Percentiles rank a stretch among this genome's conserved stretches.
These are phyloP conservation scores for Kodamaea fukazawae DNA, from an alignment of 805 yeast genomes.

Conservation along the genomic window DNA sequence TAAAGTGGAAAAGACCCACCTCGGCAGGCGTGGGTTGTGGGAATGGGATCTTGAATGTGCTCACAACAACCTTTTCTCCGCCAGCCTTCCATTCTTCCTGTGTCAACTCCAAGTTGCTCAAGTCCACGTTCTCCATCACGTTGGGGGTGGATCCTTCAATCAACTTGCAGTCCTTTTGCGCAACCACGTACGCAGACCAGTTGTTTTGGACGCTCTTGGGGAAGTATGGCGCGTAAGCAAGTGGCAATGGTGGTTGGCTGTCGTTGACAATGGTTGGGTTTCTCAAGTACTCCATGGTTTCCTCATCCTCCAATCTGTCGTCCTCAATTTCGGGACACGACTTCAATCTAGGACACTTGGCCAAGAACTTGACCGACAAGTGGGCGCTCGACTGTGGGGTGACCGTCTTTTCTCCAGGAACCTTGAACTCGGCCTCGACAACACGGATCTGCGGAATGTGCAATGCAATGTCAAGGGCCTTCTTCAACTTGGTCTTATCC, in stretches of 20 bases:
- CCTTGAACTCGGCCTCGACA: conserved; percentile 68
- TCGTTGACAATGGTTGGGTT: conserved; percentile 68
- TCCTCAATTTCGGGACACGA: conserved; percentile 47
- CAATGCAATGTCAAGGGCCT: conserved; percentile 54
- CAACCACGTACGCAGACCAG: conserved; percentile 69
- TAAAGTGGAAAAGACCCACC: conserved; percentile 63
- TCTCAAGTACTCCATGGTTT: conserved; percentile 61
- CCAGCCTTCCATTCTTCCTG: conserved; percentile 52
- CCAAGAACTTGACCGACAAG: conserved; percentile 68
- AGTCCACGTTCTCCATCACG: conserved; percentile 48
- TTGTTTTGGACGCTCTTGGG: conserved; percentile 50
- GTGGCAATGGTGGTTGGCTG: conserved; percentile 67
- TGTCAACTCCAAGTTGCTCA: conserved; percentile 52
- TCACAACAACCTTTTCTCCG: conserved; percentile 45
- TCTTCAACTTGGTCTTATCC: conserved; percentile 43
- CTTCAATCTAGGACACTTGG: conserved; percentile 71
- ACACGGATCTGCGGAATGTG: conserved; percentile 68
- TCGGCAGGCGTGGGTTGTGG: conserved; percentile 75
- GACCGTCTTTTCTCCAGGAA: conserved; percentile 78
- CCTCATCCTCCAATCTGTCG: conserved; percentile 49
- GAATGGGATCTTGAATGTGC: conserved; percentile 74
- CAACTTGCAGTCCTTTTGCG: conserved; percentile 78
- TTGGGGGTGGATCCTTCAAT: conserved; percentile 60
- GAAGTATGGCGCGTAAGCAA: conserved; percentile 70
- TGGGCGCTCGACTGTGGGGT: conserved; percentile 68